Percentiles rank a stretch among this genome's conserved stretches.
phyloP scores from a whole-genome alignment of 768 basidiomycete genomes.

The Mrakia frigida region DNA sequence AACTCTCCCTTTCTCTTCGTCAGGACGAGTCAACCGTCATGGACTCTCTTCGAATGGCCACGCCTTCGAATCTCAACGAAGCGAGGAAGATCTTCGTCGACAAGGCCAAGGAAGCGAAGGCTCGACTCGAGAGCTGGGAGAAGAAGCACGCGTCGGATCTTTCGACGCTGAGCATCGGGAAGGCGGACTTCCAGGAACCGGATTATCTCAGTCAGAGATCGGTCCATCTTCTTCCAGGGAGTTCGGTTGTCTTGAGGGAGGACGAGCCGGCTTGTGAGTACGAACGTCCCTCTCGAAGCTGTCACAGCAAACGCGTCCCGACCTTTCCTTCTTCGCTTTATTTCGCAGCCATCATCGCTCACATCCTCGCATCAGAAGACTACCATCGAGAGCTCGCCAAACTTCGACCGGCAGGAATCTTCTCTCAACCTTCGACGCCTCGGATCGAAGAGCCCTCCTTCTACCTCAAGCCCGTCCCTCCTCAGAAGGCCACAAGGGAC shows the following conservation, averaged over 20 bases:
- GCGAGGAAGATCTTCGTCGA: slow-evolving; percentile 13
- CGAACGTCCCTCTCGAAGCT: too few species aligned
- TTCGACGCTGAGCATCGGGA: not conserved
- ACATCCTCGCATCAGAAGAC: slow-evolving; percentile 48
- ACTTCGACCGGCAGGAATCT: not conserved
- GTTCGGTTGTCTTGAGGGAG: slow-evolving; percentile 62
- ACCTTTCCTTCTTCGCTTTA: too few species aligned
- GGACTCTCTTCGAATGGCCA: not conserved
- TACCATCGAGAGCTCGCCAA: slow-evolving; percentile 51
- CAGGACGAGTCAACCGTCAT: slow-evolving; percentile 13
- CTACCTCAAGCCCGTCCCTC: not conserved
- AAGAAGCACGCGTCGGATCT: slow-evolving; percentile 13
- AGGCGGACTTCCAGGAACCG: not conserved
- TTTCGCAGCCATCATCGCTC: slow-evolving; percentile 15
- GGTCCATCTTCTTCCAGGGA: slow-evolving; percentile 62
- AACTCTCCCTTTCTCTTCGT: not conserved
- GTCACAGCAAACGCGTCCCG: too few species aligned
- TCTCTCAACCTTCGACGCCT: slow-evolving; percentile 1
- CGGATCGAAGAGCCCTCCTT: not conserved
- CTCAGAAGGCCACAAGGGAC: not conserved
- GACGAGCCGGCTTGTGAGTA: slow-evolving; percentile 37
- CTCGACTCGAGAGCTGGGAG: not conserved
- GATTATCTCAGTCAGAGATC: slow-evolving; percentile 40
- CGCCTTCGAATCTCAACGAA: slow-evolving; percentile 4
- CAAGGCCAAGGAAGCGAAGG: not conserved